Percentiles rank a stretch among this genome's conserved stretches.
Evolutionary conservation across 176 grass and related monocot species (phyloP).

Genomic region (Musa acuminata): DNA sequence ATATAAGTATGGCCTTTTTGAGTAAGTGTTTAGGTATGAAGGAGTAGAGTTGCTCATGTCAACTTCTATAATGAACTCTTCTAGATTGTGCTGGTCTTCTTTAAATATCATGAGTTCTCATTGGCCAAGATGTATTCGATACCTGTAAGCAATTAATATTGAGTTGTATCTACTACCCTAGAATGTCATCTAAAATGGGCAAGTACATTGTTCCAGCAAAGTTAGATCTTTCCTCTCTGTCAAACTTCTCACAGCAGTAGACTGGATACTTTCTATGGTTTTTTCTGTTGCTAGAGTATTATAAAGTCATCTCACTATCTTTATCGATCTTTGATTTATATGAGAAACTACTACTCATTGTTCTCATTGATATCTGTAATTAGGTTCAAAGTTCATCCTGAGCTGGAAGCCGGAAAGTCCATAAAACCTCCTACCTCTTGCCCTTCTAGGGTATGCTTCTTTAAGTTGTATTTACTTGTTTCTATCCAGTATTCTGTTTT

Average conservation of each 20-base stretch:
- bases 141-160: too few relatives aligned
- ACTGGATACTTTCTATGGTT: not conserved
- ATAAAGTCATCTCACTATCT: slow-evolving; percentile 8
- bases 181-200: too few relatives aligned
- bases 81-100: too few relatives aligned
- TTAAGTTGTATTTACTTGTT: slow-evolving; percentile 9
- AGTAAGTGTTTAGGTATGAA: too few relatives aligned
- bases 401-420: slow-evolving; percentile 75
- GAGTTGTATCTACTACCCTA: too few relatives aligned
- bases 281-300: not conserved
- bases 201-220: too few relatives aligned
- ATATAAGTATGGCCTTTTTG: too few relatives aligned
- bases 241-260: not conserved
- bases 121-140: too few relatives aligned
- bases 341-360: not conserved
- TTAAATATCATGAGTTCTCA: too few relatives aligned
- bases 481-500: not conserved
- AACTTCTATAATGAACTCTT: too few relatives aligned
- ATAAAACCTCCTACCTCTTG: slow-evolving; percentile 65
- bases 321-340: not conserved
- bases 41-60: too few relatives aligned
- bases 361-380: slow-evolving; percentile 6
- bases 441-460: slow-evolving; percentile 44
- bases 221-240: not conserved
- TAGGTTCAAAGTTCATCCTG: slow-evolving; percentile 58